Percentiles rank a stretch among this genome's conserved stretches.
Evolutionary conservation across 345 rosid species (phyloP).

Genomic region (Kandelia obovata): DNA sequence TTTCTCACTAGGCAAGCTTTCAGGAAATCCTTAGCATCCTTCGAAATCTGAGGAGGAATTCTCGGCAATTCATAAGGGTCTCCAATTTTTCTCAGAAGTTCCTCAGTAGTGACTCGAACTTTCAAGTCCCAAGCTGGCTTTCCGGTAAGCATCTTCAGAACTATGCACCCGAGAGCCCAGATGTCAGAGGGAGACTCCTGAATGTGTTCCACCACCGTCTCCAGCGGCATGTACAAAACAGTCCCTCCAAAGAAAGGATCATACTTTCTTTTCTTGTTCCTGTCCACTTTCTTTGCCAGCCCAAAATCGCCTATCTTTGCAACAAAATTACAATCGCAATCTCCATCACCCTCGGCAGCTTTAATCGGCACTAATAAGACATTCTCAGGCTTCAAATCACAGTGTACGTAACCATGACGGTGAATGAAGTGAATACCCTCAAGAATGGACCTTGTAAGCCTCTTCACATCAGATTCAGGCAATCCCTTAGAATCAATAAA

Average conservation of each 20-base stretch:
- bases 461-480: constrained; percentile 50
- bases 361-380: constrained; percentile 45
- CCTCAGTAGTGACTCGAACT: constrained; percentile 28
- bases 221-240: constrained; percentile 76
- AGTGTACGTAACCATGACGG: constrained; percentile 62
- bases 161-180: constrained; percentile 76
- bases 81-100: constrained; percentile 55
- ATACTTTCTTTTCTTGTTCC: background rate
- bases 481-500: constrained; percentile 32
- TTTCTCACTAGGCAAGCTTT: constrained; percentile 56
- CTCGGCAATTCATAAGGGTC: constrained; percentile 50
- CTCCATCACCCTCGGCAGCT: background rate
- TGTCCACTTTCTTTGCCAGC: constrained; percentile 46
- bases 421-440: constrained; percentile 58
- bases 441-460: constrained; percentile 48
- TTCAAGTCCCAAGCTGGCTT: constrained; percentile 51
- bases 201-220: constrained; percentile 50
- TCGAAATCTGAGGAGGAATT: constrained; percentile 55
- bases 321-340: background rate
- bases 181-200: constrained; percentile 73
- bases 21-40: constrained; percentile 69
- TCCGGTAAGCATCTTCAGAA: constrained; percentile 74
- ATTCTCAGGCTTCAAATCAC: constrained; percentile 60
- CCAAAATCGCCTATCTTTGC: constrained; percentile 75
- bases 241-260: constrained; percentile 41